Evolutionary conservation across 179 eudicot species (phyloP), one percentile per base, ranked within the genome.

Genomic region (Beta corolliflora): DNA sequence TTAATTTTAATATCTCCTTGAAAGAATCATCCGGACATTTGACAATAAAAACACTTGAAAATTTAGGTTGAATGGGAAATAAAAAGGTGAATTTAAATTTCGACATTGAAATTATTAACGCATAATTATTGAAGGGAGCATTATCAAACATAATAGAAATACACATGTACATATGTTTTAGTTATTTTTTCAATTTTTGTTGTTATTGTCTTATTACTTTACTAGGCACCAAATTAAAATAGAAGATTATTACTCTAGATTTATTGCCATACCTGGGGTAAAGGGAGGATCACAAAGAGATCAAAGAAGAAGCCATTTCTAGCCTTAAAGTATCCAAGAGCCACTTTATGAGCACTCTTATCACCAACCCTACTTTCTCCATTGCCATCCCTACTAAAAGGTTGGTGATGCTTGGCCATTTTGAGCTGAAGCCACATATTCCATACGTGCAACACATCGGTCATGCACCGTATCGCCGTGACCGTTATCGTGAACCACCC

Each of bases 401-500:
- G 50, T 15, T 65, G 83, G 50, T 83, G 83, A 48, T 83, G 83
- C 36, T 81, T 87, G 71, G 80, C 87, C 88, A 87, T 83, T 81
- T 87, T 92, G 56, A 96, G 82, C 64, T 89, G 96, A 23, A 96
- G 75, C 94, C 97, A 94, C 91, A 94, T 89, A 83, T 96, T 94
- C 92, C 94, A 90, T 7, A 94, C 80, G 80, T 93, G 98, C 29
- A 94, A 75, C 13, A 85, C 85, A 80, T 96, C 99, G 44, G 92
- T 92, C 93, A 92, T 91, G 92, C 93, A 91, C 81, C 99, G 86
- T 54, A 96, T 86, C 4, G 81, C 92, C 0, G 94, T 96, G 36
- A 96, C 92, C 48, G 89, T 88, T 66, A 90, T 80, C 55, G 94
- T 91, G 58, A 94, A 91, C 99, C 99, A 96, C 81, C 98, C 99